Evolutionary conservation across 2,329 filamentous ascomycete species (phyloP), one percentile per base, ranked within the genome.

Genomic region (Nothomitra cinnamomea): DNA sequence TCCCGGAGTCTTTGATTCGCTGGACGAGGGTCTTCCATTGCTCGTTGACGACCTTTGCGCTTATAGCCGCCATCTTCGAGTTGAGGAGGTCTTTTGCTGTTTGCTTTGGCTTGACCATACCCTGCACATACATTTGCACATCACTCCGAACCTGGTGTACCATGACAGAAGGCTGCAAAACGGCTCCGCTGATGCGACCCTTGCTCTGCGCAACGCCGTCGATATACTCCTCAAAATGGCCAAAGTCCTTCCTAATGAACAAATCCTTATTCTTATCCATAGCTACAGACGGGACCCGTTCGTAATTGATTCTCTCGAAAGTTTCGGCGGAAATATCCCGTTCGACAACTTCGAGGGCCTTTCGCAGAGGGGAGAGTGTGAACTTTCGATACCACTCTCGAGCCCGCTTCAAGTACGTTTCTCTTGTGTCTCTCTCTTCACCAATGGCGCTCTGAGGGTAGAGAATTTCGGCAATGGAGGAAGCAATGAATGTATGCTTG

Each of bases 21-120:
- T 77, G 67, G n/a, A 80, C 75, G 0, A 80, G 65, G 0, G 72
- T 66, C 7, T 73, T 74, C 78, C 77, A 80, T 59, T 80, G 77
- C 0, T 67, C 70, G 53, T 76, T 67, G 2, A 69, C 36, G 1
- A 72, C 66, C 53, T 71, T 69, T 25, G 51, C 25, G 22, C 66
- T 56, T 1, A 74, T 61, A 4, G 61, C 55, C 0, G 48, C 43
- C 1, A 65, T 58, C 58, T 67, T 69, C 10, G 28, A 32, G 3
- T 56, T 54, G 7, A 63, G 55, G 3, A 69, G 45, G 8, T 65
- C 47, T 3, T 57, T 35, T 3, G 61, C 58, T 6, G 57, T 35
- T 8, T 54, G 51, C 35, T 55, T 59, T n/a, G 7, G 45, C 40
- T 25, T 48, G 15, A 55, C 42, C 19, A 45, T 35, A 8, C 15